Evolutionary conservation across 225 moss, liverwort and hornwort species (phyloP), one percentile per base, ranked within the genome.

Genomic region (Pleurozium schreberi): DNA sequence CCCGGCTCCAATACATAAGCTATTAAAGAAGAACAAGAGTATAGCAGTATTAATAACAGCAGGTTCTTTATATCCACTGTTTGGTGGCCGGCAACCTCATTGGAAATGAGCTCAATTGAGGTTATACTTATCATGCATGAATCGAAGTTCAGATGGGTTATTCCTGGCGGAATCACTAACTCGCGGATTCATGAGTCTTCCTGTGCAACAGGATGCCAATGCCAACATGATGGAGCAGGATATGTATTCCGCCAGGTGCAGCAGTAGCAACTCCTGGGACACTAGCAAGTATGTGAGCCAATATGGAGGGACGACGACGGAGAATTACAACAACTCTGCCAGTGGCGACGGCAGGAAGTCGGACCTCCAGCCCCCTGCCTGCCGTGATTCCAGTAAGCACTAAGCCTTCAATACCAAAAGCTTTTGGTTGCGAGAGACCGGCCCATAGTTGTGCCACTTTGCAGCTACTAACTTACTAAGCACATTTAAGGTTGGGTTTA

Each of bases 361-460:
- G 40, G 55, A 91, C 20, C 69, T 88, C 43, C 64, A 89, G 22
- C 71, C 63, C 34, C 59, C 69, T 12, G 80, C 69, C 58, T 88
- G n/a, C n/a, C n/a, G 42, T 71, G 87, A 89, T 60, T 55, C 80
- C 71, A 85, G 91, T 93, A 69, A 91, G 83, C 61, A 65, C 57
- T 18, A 79, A 18, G 42, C 80, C 21, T 30, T 60, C 40, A 69
- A 7, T 40, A 27, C n/a, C 27, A n/a, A 57, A 58, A 11, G 11
- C n/a, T n/a, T n/a, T 79, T 11, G 38, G 11, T 78, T 57, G 22
- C 2, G 17, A 57, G n/a, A 57, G n/a, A 38, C 78, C 9, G n/a
- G 10, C 78, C 16, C 15, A 38, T 23, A 10, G 33, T 31, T 75
- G 49, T 19, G 49, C 74, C 18, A 6, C 47, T 73, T 13, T 16